These are phyloP conservation scores for Botrytis aclada DNA, from an alignment of 2,329 filamentous ascomycete species.

Conservation along the genomic window DNA sequence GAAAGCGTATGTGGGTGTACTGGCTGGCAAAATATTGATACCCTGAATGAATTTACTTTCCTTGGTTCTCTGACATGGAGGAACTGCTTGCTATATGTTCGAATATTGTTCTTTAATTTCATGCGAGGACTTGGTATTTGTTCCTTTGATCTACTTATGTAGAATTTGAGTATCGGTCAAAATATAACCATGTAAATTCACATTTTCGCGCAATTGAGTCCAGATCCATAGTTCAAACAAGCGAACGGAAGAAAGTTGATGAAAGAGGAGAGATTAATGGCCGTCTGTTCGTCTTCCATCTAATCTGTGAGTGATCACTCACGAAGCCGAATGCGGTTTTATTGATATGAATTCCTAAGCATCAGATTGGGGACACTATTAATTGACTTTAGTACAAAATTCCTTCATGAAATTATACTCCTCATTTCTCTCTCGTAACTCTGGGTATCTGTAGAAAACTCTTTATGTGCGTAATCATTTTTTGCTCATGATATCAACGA, in stretches of 20 bases:
- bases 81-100: background rate
- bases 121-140: background rate
- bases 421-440: background rate
- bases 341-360: background rate
- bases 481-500: background rate
- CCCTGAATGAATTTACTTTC: background rate
- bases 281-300: background rate
- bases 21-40: slow-evolving; percentile 4
- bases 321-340: background rate
- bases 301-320: background rate
- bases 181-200: background rate
- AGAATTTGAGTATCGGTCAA: background rate
- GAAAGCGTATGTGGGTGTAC: background rate
- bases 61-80: background rate
- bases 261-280: background rate
- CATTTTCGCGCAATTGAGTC: background rate
- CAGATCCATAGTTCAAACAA: background rate
- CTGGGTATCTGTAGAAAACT: background rate
- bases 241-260: background rate
- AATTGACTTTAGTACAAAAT: background rate
- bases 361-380: background rate
- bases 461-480: background rate
- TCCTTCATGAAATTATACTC: background rate
- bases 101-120: background rate
- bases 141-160: background rate